These are phyloP conservation scores for Backusella tuberculispora DNA, from an alignment of 192 early-diverging fungal species.

Conservation along the genomic window DNA sequence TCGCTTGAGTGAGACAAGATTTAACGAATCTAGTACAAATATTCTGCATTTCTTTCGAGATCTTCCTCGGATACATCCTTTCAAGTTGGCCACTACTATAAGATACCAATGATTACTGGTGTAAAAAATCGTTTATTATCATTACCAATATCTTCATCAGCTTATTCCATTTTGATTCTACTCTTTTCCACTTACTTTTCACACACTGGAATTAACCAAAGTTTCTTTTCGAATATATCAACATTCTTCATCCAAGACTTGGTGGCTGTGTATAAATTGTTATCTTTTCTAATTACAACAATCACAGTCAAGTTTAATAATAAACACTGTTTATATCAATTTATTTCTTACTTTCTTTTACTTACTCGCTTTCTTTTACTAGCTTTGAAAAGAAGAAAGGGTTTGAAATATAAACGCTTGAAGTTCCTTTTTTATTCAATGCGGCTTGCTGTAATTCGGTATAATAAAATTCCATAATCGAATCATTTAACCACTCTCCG, in stretches of 20 bases:
- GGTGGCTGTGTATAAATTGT: neutral
- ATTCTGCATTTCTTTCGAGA: neutral
- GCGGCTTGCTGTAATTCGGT: neutral
- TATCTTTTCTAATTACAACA: neutral
- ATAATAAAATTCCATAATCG: neutral
- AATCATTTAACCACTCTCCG: neutral
- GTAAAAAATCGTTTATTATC: neutral
- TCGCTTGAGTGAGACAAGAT: neutral
- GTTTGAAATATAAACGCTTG: neutral
- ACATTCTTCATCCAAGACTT: neutral
- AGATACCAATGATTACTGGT: neutral
- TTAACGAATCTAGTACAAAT: neutral
- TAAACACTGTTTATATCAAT: neutral
- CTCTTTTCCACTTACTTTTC: neutral
- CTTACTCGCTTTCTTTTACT: neutral
- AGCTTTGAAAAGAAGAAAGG: neutral
- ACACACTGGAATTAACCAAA: slow-evolving; percentile 2
- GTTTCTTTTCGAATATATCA: neutral
- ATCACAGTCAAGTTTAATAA: too few species aligned
- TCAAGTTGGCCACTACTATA: neutral
- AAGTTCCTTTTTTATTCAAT: neutral
- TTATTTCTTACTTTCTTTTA: neutral
- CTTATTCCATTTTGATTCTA: neutral
- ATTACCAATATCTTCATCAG: neutral
- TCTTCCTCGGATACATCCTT: neutral